phyloP scores from a whole-genome alignment of 2,329 filamentous ascomycete genomes.

The Mycogone perniciosa region DNA sequence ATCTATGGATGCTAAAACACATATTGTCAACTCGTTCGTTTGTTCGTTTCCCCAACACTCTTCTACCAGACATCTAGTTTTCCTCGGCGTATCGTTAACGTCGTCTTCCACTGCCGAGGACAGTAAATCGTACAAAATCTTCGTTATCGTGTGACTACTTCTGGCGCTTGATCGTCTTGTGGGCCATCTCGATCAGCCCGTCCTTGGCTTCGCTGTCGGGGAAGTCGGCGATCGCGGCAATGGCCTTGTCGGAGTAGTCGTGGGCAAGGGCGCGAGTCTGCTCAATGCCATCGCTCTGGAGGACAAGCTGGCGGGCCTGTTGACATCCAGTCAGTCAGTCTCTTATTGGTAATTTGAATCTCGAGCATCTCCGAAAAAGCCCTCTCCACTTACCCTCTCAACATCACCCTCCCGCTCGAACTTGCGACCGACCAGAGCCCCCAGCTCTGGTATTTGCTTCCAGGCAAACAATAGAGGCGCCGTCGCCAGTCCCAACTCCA shows the following conservation, averaged over 20 bases:
- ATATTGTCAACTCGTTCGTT: no score
- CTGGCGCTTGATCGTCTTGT: slow-evolving; percentile 81
- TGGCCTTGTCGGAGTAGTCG: slow-evolving; percentile 83
- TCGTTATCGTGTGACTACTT: slow-evolving; percentile 51
- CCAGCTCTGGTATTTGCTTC: slow-evolving; percentile 80
- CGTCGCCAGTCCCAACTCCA: slow-evolving; percentile 89
- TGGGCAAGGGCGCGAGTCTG: slow-evolving; percentile 87
- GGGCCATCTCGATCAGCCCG: slow-evolving; percentile 86
- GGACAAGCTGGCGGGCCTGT: slow-evolving; percentile 81
- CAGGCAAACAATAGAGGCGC: slow-evolving; percentile 93
- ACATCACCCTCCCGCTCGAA: slow-evolving; percentile 82
- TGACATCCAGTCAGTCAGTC: slow-evolving; percentile 1
- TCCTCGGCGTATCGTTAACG: no score
- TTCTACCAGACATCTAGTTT: no score
- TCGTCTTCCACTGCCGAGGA: no score
- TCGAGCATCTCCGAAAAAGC: background rate
- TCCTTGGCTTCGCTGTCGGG: slow-evolving; percentile 93
- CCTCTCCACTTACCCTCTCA: slow-evolving; percentile 55
- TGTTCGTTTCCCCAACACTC: no score
- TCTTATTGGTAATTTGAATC: background rate
- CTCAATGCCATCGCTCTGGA: slow-evolving; percentile 78
- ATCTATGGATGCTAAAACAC: background rate
- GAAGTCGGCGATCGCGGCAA: slow-evolving; percentile 75
- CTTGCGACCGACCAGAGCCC: slow-evolving; percentile 83
- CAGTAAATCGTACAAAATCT: no score